Conservation (phyloP, 2,329 filamentous ascomycete genomes). For the Fonsecaea pugnacius region DNA sequence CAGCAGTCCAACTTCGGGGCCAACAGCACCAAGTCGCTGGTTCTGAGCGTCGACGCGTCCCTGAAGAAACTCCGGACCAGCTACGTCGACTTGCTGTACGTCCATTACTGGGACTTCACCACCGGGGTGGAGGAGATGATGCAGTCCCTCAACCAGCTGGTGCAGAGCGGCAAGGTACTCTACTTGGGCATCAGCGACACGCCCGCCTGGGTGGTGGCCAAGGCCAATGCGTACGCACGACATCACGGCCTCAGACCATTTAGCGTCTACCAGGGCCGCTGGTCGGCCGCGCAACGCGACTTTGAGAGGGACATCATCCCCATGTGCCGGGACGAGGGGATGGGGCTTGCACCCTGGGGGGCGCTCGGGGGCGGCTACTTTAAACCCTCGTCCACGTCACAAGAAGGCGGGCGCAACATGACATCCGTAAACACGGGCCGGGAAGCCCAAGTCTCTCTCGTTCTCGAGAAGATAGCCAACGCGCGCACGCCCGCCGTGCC, state of each 20-base stretch:
- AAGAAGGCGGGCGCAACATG: constrained; percentile 33
- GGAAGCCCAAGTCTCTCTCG: constrained; percentile 32
- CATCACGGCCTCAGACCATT: constrained; percentile 72
- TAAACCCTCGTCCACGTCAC: constrained; percentile 32
- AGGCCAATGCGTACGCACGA: constrained; percentile 63
- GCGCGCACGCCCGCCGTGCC: constrained; percentile 25
- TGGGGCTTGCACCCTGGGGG: constrained; percentile 63
- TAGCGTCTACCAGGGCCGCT: constrained; percentile 69
- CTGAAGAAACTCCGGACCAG: constrained; percentile 43
- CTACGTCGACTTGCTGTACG: constrained; percentile 46
- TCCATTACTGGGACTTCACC: constrained; percentile 65
- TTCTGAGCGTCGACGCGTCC: constrained; percentile 40
- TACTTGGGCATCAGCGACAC: constrained; percentile 72
- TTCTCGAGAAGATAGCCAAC: constrained; percentile 35
- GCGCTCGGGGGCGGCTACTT: constrained; percentile 58
- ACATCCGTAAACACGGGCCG: constrained; percentile 23
- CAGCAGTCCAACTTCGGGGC: constrained; percentile 51
- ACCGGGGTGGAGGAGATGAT: constrained; percentile 69
- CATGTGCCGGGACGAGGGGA: constrained; percentile 66
- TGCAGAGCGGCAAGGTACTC: constrained; percentile 65
- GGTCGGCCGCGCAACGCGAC: constrained; percentile 66
- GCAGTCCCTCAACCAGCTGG: constrained; percentile 67
- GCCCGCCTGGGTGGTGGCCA: constrained; percentile 65
- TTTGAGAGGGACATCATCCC: constrained; percentile 72
- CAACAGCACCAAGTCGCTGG: constrained; percentile 44